Evolutionary conservation across 305 asterid genomes (phyloP).

Genomic region (Plantago coronopus): DNA sequence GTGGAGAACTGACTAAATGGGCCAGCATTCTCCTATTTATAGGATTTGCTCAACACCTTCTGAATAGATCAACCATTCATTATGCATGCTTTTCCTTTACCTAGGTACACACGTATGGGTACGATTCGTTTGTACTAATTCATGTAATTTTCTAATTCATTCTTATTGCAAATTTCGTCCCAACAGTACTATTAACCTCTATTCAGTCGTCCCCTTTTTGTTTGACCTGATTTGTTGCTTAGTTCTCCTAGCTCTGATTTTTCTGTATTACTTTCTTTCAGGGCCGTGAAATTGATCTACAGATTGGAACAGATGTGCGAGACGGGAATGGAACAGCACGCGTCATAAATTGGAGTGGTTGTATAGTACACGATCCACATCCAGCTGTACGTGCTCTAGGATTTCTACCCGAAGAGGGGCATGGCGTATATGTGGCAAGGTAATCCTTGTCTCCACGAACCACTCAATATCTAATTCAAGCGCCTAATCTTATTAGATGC

Average conservation of each 20-base stretch:
- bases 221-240: neutral
- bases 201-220: slow-evolving; percentile 6
- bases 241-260: neutral
- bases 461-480: neutral
- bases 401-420: slow-evolving; percentile 94
- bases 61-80: neutral
- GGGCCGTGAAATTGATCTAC: slow-evolving; percentile 84
- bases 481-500: neutral
- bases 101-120: neutral
- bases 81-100: neutral
- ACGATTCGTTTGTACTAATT: neutral
- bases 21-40: neutral
- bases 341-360: slow-evolving; percentile 93
- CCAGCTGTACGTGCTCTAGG: slow-evolving; percentile 97
- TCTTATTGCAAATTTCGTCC: neutral
- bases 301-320: slow-evolving; percentile 91
- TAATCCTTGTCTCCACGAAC: slow-evolving; percentile 21
- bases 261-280: slow-evolving; percentile 32
- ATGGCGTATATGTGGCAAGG: slow-evolving; percentile 96
- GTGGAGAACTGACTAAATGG: no score
- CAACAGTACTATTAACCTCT: neutral
- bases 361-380: slow-evolving; percentile 91
- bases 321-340: slow-evolving; percentile 92
- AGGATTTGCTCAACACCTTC: neutral
- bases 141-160: neutral